These are phyloP conservation scores for Aspergillus ustus DNA, from an alignment of 2,329 filamentous ascomycete genomes.

Conservation along the genomic window DNA sequence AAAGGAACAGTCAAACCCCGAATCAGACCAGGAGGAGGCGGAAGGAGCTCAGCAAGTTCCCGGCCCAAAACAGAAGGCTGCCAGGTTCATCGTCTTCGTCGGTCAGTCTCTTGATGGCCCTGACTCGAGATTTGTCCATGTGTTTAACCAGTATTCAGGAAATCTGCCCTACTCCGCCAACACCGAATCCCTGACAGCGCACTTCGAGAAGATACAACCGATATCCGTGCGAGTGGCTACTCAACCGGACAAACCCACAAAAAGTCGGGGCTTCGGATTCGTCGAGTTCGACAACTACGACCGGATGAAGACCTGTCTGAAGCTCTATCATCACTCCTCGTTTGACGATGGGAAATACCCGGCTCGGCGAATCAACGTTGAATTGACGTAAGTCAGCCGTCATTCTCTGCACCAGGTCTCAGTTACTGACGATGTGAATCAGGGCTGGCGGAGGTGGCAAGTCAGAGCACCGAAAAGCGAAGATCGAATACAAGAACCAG, in stretches of 20 bases:
- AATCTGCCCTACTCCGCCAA: slow-evolving; percentile 89
- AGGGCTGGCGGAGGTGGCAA: slow-evolving; percentile 85
- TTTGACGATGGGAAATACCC: slow-evolving; percentile 64
- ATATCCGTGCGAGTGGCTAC: slow-evolving; percentile 73
- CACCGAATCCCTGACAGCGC: slow-evolving; percentile 67
- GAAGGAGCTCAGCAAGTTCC: slow-evolving; percentile 22
- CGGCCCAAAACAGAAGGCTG: slow-evolving; percentile 41
- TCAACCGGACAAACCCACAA: slow-evolving; percentile 64
- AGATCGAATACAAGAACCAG: slow-evolving; percentile 83
- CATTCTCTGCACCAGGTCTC: background rate
- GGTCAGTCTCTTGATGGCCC: slow-evolving; percentile 49
- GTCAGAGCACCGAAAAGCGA: slow-evolving; percentile 70
- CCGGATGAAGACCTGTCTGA: slow-evolving; percentile 89
- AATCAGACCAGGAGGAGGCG: slow-evolving; percentile 12
- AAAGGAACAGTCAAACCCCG: slow-evolving; percentile 31
- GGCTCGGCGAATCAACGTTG: slow-evolving; percentile 84
- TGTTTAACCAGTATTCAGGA: slow-evolving; percentile 53
- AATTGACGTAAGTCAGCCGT: slow-evolving; percentile 71
- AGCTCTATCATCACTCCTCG: slow-evolving; percentile 83
- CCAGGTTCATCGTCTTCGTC: slow-evolving; percentile 78
- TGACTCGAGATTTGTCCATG: background rate
- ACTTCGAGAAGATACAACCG: slow-evolving; percentile 79
- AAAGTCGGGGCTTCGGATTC: slow-evolving; percentile 80
- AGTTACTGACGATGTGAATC: slow-evolving; percentile 3
- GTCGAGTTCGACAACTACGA: slow-evolving; percentile 86